These are phyloP conservation scores for Tylopilus plumbeoviolaceoides DNA, from an alignment of 768 basidiomycete genomes.

Conservation along the genomic window DNA sequence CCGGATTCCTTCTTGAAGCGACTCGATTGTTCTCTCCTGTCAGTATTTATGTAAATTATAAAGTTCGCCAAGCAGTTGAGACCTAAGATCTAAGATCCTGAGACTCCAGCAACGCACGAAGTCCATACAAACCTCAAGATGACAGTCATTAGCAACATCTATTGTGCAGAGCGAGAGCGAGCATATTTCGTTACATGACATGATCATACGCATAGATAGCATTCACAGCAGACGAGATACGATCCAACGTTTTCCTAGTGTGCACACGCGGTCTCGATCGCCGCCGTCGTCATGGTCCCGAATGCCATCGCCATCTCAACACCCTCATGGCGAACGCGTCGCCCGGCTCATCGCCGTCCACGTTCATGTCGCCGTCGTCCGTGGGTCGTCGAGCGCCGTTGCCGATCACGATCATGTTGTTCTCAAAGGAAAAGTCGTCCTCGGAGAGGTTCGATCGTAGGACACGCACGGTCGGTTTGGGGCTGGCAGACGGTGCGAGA, in stretches of 20 bases:
- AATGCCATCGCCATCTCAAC: slow-evolving; percentile 27
- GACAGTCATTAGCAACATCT: neutral
- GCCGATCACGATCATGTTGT: slow-evolving; percentile 14
- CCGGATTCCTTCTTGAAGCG: too few species aligned
- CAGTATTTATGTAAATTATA: too few species aligned
- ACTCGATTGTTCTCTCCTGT: too few species aligned
- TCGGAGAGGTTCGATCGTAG: slow-evolving; percentile 19
- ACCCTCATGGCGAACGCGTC: slow-evolving; percentile 23
- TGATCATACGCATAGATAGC: neutral
- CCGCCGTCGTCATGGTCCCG: neutral
- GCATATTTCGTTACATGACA: neutral
- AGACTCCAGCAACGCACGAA: too few species aligned
- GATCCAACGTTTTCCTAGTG: neutral
- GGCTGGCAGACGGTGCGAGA: neutral
- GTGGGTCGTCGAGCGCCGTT: neutral
- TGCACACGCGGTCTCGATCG: neutral
- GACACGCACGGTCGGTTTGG: slow-evolving; percentile 3
- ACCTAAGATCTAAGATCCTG: too few species aligned
- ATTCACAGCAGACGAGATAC: neutral
- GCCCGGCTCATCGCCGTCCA: slow-evolving; percentile 6
- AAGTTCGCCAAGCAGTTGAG: too few species aligned
- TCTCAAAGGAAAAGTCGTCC: slow-evolving; percentile 22
- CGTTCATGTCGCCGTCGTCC: slow-evolving; percentile 11
- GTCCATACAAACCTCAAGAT: too few species aligned
- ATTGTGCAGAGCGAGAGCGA: neutral